Conservation (phyloP, 73 alveolate species). For the Paramecium biaurelia region DNA sequence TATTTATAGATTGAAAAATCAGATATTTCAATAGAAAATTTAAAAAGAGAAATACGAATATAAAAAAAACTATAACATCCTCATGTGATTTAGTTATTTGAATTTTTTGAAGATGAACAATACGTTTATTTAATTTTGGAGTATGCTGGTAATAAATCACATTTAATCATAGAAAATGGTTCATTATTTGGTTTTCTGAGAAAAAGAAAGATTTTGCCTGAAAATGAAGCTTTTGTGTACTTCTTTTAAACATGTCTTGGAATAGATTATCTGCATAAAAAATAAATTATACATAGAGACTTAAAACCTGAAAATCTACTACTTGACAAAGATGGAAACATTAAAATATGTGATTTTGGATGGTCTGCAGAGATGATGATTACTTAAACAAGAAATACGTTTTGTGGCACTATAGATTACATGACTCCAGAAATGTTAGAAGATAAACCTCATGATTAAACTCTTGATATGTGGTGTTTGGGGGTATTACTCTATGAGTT, state of each 20-base stretch:
- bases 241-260: slow-evolving; percentile 71
- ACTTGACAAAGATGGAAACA: slow-evolving; percentile 75
- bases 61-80: slow-evolving; percentile 91
- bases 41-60: slow-evolving; percentile 86
- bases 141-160: slow-evolving; percentile 49
- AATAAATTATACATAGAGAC: slow-evolving; percentile 67
- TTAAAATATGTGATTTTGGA: slow-evolving; percentile 94
- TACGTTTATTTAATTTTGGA: slow-evolving; percentile 81
- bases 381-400: slow-evolving; percentile 69
- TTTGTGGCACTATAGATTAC: slow-evolving; percentile 84
- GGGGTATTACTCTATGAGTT: slow-evolving; percentile 91
- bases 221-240: slow-evolving; percentile 63
- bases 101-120: slow-evolving; percentile 87
- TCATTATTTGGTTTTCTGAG: slow-evolving; percentile 54
- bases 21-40: slow-evolving; percentile 41
- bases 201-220: slow-evolving; percentile 57
- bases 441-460: slow-evolving; percentile 79
- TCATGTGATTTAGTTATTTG: slow-evolving; percentile 80
- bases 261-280: slow-evolving; percentile 62
- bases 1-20: background rate
- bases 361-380: slow-evolving; percentile 76
- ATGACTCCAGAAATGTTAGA: slow-evolving; percentile 91
- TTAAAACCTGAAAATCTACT: slow-evolving; percentile 82
- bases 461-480: slow-evolving; percentile 91
- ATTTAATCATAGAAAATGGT: slow-evolving; percentile 51